Evolutionary conservation across 129 eudicot species (phyloP).

Genomic region (Heracleum sosnowskyi): DNA sequence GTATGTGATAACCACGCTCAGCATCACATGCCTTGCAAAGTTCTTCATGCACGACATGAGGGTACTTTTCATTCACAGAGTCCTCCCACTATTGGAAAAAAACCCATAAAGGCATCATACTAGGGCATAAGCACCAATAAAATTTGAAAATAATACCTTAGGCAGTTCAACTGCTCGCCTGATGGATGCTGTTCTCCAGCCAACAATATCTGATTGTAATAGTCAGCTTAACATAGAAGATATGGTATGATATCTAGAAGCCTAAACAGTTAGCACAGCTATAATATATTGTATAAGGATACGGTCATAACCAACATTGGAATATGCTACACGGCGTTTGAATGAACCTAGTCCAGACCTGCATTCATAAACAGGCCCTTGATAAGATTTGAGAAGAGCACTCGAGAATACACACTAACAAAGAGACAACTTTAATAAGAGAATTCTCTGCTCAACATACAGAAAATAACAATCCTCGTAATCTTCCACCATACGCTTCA

Average conservation of each 20-base stretch:
- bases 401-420: neutral
- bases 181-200: constrained; percentile 92
- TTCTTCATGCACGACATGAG: constrained; percentile 89
- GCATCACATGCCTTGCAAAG: constrained; percentile 61
- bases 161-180: constrained; percentile 75
- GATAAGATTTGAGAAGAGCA: neutral
- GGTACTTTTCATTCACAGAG: constrained; percentile 63
- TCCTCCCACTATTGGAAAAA: constrained; percentile 63
- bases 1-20: constrained; percentile 17
- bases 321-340: constrained; percentile 72
- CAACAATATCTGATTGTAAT: constrained; percentile 64
- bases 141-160: constrained; percentile 35
- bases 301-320: constrained; percentile 90
- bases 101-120: neutral
- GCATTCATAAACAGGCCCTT: constrained; percentile 21
- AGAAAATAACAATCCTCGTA: constrained; percentile 40
- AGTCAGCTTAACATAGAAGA: constrained; percentile 26
- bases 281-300: constrained; percentile 32
- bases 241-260: neutral
- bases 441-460: constrained; percentile 34
- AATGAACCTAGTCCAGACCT: constrained; percentile 76
- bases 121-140: constrained; percentile 1
- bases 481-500: constrained; percentile 79
- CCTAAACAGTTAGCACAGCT: neutral
- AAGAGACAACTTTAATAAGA: neutral